These are phyloP conservation scores for Sindora glabra DNA, from an alignment of 306 rosid species.

Conservation along the genomic window DNA sequence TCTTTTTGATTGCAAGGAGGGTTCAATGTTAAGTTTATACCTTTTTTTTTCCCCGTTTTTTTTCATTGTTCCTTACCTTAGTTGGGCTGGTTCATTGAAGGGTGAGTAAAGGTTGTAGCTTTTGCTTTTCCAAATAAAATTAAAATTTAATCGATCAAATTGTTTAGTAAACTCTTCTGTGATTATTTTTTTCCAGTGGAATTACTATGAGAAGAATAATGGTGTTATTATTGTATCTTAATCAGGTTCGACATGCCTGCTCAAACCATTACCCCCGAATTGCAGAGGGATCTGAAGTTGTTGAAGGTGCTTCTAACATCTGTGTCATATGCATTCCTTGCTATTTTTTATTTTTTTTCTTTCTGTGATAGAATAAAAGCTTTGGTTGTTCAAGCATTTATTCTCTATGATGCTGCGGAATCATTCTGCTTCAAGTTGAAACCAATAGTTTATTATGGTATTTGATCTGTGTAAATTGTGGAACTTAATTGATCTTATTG, in stretches of 20 bases:
- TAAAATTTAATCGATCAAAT: background rate
- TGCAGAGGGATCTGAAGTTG: constrained; percentile 60
- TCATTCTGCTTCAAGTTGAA: no score
- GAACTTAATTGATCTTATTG: no score
- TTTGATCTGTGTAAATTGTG: no score
- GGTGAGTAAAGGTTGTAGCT: background rate
- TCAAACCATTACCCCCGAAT: constrained; percentile 65
- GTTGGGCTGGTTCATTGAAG: background rate
- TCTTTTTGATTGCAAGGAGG: background rate
- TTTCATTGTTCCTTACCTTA: background rate
- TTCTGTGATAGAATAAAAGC: no score
- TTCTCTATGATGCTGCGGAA: no score
- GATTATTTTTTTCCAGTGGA: background rate
- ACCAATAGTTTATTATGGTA: no score
- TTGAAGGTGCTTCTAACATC: constrained; percentile 46
- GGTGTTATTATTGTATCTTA: constrained; percentile 1
- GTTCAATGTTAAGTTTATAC: background rate
- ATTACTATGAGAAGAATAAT: background rate
- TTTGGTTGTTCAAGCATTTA: no score
- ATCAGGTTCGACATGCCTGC: constrained; percentile 88
- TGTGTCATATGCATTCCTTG: background rate
- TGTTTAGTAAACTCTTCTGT: background rate
- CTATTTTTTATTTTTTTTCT: no score
- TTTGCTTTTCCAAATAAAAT: background rate
- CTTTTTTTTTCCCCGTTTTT: background rate